Conservation (phyloP, 495 filamentous ascomycete species). For the Trichoderma gamsii region DNA sequence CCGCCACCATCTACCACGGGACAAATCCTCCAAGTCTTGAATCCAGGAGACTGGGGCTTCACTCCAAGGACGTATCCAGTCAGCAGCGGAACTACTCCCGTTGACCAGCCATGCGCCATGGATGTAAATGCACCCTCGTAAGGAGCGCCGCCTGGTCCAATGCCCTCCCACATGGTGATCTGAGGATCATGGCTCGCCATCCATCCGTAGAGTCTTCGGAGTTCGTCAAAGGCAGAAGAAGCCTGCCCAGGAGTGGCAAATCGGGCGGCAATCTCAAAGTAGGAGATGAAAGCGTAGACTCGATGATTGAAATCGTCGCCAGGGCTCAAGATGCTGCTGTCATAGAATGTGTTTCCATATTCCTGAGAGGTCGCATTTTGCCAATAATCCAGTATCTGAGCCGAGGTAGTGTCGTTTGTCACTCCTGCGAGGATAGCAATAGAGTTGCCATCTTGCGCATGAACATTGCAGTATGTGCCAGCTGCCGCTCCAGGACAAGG, state of each 20-base stretch:
- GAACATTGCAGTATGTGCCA: conserved; percentile 25
- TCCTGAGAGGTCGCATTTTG: conserved; percentile 24
- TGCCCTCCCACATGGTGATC: conserved; percentile 40
- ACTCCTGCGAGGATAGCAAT: conserved; percentile 36
- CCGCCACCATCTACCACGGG: conserved; percentile 27
- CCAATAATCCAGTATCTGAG: conserved; percentile 32
- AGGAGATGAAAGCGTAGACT: conserved; percentile 48
- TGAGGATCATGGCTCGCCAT: conserved; percentile 40
- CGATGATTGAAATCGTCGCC: conserved; percentile 31
- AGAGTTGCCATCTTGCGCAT: conserved; percentile 45
- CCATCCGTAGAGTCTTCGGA: conserved; percentile 40
- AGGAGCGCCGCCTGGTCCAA: conserved; percentile 31
- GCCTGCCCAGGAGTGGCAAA: conserved; percentile 28
- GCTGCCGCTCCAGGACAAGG: conserved; percentile 13
- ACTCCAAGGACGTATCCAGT: conserved; percentile 39
- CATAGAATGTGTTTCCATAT: conserved; percentile 45
- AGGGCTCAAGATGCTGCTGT: conserved; percentile 31
- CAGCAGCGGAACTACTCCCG: conserved; percentile 33
- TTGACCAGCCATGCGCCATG: conserved; percentile 38
- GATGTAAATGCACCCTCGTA: conserved; percentile 36
- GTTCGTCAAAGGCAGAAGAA: conserved; percentile 34
- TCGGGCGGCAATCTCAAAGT: conserved; percentile 42
- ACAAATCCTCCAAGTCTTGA: conserved; percentile 30
- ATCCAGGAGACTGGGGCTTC: conserved; percentile 34
- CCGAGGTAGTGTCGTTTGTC: conserved; percentile 26